Evolutionary conservation across 169 alveolate species (phyloP).

Genomic region (Plasmodium blacklocki): DNA sequence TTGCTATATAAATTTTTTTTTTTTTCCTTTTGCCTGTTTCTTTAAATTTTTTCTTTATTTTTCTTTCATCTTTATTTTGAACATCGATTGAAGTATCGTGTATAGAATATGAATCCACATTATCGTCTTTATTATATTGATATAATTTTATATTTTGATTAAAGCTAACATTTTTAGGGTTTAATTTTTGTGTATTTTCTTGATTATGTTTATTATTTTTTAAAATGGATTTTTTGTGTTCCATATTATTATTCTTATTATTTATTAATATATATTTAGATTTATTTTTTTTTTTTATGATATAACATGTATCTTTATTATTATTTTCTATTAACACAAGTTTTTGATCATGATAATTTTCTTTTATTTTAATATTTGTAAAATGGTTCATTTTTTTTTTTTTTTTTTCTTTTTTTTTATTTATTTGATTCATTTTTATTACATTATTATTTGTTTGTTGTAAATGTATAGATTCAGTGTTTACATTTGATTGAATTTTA

Average conservation of each 20-base stretch:
- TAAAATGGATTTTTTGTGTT: not conserved
- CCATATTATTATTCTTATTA: not conserved
- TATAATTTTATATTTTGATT: slow-evolving; percentile 20
- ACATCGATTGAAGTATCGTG: not conserved
- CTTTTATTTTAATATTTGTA: not conserved
- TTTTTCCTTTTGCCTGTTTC: not conserved
- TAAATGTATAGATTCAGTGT: not conserved
- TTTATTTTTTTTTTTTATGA: not conserved
- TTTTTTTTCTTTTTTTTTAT: not conserved
- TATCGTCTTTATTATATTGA: slow-evolving; percentile 21
- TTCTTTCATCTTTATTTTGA: not conserved
- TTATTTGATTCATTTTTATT: not conserved
- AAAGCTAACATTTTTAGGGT: slow-evolving; percentile 18
- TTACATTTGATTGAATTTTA: too few relatives aligned
- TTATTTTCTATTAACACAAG: not conserved
- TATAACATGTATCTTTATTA: not conserved
- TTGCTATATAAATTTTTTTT: not conserved
- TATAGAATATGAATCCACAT: slow-evolving; percentile 10
- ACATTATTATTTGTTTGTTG: not conserved
- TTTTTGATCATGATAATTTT: not conserved
- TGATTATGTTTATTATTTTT: not conserved
- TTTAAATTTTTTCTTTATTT: not conserved
- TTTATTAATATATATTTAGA: not conserved
- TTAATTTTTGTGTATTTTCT: not conserved
- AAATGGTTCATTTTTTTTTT: not conserved